These are phyloP conservation scores for Syzygium aromaticum DNA, from an alignment of 345 rosid species.

Conservation along the genomic window DNA sequence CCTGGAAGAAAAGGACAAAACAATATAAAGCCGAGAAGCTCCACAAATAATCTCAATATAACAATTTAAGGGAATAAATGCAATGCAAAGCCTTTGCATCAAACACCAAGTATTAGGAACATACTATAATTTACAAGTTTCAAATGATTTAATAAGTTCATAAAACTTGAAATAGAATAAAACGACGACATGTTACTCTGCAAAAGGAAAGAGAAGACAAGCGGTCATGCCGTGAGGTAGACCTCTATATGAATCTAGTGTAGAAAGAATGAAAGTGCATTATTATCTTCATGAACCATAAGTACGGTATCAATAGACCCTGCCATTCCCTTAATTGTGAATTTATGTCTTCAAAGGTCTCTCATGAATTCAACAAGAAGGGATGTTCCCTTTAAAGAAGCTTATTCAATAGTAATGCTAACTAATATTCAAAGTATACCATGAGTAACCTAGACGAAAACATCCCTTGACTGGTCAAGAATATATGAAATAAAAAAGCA, in stretches of 20 bases:
- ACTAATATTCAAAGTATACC: neutral
- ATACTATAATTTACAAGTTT: neutral
- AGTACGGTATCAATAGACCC: neutral
- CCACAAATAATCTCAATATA: neutral
- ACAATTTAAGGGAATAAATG: neutral
- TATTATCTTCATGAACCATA: neutral
- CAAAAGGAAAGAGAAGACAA: neutral
- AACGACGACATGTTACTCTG: neutral
- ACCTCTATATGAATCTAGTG: neutral
- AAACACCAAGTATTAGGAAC: neutral
- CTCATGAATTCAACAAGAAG: neutral
- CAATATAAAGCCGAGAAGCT: neutral
- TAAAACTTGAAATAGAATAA: neutral
- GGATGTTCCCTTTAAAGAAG: neutral
- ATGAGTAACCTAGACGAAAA: neutral
- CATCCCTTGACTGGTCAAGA: neutral
- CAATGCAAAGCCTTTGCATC: neutral
- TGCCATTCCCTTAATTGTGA: neutral
- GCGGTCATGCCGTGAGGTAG: neutral
- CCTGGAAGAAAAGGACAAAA: slow-evolving; percentile 33
- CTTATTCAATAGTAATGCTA: neutral
- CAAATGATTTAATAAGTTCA: neutral
- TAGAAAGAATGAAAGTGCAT: neutral
- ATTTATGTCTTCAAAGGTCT: neutral
- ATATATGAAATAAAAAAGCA: neutral